Percentiles rank a stretch among this genome's conserved stretches.
Conservation (phyloP, 2,329 filamentous ascomycete species). For the Sordariomycetes sp. region DNA sequence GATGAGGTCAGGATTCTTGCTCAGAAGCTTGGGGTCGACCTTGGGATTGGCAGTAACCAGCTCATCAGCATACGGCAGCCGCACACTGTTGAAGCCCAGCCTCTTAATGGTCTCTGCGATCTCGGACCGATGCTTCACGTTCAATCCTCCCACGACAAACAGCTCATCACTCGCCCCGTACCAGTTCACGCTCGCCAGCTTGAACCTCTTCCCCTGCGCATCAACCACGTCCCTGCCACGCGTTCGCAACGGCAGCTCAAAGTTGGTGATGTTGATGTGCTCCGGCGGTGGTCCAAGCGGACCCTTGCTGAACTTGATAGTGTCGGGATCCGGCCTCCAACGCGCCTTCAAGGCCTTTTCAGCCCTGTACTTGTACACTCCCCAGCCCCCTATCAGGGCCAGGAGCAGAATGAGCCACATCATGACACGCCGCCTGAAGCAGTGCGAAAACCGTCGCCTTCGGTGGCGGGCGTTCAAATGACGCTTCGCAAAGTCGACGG, state of each 20-base stretch:
- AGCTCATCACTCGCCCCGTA: slow-evolving; percentile 61
- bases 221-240: slow-evolving; percentile 53
- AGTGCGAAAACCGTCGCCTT: too few relatives aligned
- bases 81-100: slow-evolving; percentile 62
- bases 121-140: slow-evolving; percentile 49
- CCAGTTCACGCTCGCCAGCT: slow-evolving; percentile 60
- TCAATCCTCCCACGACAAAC: slow-evolving; percentile 55
- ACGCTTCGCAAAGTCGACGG: too few relatives aligned
- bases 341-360: slow-evolving; percentile 32
- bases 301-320: slow-evolving; percentile 36
- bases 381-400: slow-evolving; percentile 14
- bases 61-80: slow-evolving; percentile 61
- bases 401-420: slow-evolving; percentile 22
- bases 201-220: slow-evolving; percentile 44
- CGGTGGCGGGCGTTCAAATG: too few relatives aligned
- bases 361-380: slow-evolving; percentile 33
- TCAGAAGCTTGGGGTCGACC: slow-evolving; percentile 37
- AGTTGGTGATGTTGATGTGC: slow-evolving; percentile 33
- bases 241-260: slow-evolving; percentile 49
- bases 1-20: slow-evolving; percentile 51
- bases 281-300: slow-evolving; percentile 35
- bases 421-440: not conserved
- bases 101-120: slow-evolving; percentile 51
- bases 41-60: slow-evolving; percentile 52
- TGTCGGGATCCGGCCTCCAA: slow-evolving; percentile 40